Conservation (phyloP, 352 stramenopile genomes). For the Pythium grandisporangium region DNA sequence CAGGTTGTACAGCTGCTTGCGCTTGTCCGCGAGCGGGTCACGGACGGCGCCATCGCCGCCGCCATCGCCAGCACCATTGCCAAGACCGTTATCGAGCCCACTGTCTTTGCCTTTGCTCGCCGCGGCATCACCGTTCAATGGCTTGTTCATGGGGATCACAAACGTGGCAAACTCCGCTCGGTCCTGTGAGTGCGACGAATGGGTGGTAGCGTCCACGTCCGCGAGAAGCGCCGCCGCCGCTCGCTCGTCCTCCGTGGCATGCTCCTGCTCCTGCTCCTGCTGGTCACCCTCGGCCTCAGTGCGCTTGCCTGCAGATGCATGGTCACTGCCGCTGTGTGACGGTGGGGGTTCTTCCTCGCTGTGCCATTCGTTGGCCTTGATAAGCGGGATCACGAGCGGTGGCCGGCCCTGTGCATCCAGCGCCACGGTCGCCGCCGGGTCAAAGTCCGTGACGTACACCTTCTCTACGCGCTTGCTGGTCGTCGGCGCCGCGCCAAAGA, state of each 20-base stretch:
- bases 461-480: conserved; percentile 17
- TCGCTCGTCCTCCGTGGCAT: conserved; percentile 22
- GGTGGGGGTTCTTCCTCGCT: neutral
- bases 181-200: neutral
- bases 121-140: too few species aligned
- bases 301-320: neutral
- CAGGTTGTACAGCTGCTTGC: conserved; percentile 29
- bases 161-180: too few species aligned
- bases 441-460: conserved; percentile 73
- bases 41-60: neutral
- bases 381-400: conserved; percentile 60
- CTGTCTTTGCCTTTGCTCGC: too few species aligned
- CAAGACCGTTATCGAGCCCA: too few species aligned
- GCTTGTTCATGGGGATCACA: conserved; percentile 48
- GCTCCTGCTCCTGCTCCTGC: neutral
- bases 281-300: neutral
- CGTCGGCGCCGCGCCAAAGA: conserved; percentile 10
- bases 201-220: conserved; percentile 9
- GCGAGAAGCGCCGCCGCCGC: conserved; percentile 31
- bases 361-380: conserved; percentile 50
- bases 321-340: too few species aligned
- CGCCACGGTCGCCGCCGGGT: conserved; percentile 21
- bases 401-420: conserved; percentile 14
- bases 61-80: too few species aligned
- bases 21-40: conserved; percentile 12